Evolutionary conservation across 257 asterid genomes (phyloP).

Genomic region (Capsicum chinense): DNA sequence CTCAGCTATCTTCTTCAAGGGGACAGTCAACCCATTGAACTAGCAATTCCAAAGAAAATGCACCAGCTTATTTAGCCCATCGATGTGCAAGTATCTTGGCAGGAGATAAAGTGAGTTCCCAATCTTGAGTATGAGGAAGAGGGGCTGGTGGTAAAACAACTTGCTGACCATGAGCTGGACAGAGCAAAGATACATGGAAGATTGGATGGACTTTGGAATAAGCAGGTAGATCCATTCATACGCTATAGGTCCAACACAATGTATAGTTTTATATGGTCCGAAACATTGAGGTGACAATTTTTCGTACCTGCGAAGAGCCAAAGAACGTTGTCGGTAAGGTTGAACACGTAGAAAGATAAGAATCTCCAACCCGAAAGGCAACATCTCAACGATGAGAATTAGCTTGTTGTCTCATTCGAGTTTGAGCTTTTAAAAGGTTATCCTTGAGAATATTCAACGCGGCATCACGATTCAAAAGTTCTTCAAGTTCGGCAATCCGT

Average conservation of each 20-base stretch:
- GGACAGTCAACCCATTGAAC: not conserved
- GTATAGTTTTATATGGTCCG: not conserved
- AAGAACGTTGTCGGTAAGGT: not conserved
- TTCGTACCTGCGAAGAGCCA: not conserved
- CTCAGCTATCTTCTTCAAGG: not conserved
- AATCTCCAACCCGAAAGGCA: slow-evolving; percentile 1
- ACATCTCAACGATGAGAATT: slow-evolving; percentile 6
- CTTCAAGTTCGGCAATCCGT: not conserved
- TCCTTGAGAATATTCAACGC: not conserved
- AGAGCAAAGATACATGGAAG: not conserved
- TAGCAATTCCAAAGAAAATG: not conserved
- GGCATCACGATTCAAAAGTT: not conserved
- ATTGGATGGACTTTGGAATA: not conserved
- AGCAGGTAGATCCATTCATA: not conserved
- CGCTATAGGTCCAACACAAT: not conserved
- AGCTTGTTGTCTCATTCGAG: not conserved
- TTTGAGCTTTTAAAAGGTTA: slow-evolving; percentile 1
- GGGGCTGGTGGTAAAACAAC: not conserved
- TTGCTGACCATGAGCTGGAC: not conserved
- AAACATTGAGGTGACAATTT: not conserved
- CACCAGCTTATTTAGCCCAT: not conserved
- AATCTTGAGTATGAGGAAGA: not conserved
- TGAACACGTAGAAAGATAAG: not conserved
- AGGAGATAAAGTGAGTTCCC: not conserved
- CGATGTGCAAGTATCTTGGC: not conserved